Base-by-base conservation (phyloP, 768 basidiomycete species). In the Calocybe indica region DNA sequence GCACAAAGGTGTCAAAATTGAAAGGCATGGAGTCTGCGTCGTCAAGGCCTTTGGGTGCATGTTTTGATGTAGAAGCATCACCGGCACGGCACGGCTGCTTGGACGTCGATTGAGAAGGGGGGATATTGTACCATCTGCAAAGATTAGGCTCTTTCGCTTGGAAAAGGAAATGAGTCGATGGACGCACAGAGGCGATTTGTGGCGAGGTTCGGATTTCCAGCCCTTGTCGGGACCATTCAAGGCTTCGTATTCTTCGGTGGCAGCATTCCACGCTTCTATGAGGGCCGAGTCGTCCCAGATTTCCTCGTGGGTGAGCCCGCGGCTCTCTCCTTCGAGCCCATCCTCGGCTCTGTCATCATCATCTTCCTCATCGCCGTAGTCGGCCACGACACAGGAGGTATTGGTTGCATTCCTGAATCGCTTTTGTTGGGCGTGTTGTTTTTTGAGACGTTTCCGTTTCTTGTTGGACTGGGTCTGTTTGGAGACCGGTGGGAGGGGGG, bases 221-320 rank as follows among this genome's bases (percentile, higher is more conserved):
- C 70, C 71, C 58, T 87, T 81, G 4, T 76, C 79, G 11, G 73
- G 71, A 0, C 88, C 89, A 56, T 92, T 78, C 53, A 73, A 79
- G 12, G 76, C 78, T 67, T 86, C 74, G 55, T 90, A 92, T 60
- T 92, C 89, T 48, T 86, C 86, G 52, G 75, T 80, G 12, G 89
- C 89, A 50, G 88, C 83, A 60, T 91, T 76, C 89, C 89, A 91
- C 13, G 89, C 89, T 45, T 85, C 75, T 39, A 92, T 77, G 53
- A 92, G 74, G 4, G 85, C 86, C 33, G 85, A 84, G 60, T 92
- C 89, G 53, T 92, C 89, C 89, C 89, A 92, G 34, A 89, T 81
- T 57, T 92, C 88, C 41, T 82, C 76, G 32, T 83, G 75, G 7
- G 83, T 79, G 49, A 89, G 71, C 46, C 80, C 72, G 28, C 82